Conservation (phyloP, 345 rosid species). For the Populus deltoides region DNA sequence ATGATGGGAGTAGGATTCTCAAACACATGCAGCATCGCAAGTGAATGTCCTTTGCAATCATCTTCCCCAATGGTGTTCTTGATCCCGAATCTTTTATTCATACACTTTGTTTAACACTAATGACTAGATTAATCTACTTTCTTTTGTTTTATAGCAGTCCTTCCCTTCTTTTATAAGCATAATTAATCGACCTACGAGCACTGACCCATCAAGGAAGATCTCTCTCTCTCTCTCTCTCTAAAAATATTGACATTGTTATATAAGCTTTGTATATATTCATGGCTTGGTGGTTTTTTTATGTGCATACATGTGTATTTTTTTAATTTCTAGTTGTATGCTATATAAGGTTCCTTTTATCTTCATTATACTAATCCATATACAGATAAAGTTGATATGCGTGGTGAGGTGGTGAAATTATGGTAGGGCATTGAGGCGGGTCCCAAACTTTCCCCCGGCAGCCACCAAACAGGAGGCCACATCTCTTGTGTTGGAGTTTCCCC, state of each 20-base stretch:
- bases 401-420: conserved; percentile 30
- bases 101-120: not conserved
- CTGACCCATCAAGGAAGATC: conserved; percentile 5
- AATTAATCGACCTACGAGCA: conserved; percentile 13
- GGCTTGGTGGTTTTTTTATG: not conserved
- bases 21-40: conserved; percentile 38
- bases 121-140: not conserved
- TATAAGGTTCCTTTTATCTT: not conserved
- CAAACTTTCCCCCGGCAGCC: conserved; percentile 32
- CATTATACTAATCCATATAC: conserved; percentile 5
- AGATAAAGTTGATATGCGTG: not conserved
- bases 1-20: conserved; percentile 35
- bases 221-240: not conserved
- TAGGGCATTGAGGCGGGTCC: conserved; percentile 19
- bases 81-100: conserved; percentile 26
- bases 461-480: conserved; percentile 42
- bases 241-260: not conserved
- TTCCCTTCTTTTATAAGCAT: not conserved
- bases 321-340: not conserved
- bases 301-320: not conserved
- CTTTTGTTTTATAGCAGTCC: not conserved
- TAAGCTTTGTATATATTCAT: not conserved
- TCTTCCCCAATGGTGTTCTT: conserved; percentile 31
- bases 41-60: conserved; percentile 39
- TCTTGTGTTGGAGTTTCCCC: conserved; percentile 27